Evolutionary conservation across 2,329 filamentous ascomycete species (phyloP), one percentile per base, ranked within the genome.

Genomic region (Bipolaris zeicola): DNA sequence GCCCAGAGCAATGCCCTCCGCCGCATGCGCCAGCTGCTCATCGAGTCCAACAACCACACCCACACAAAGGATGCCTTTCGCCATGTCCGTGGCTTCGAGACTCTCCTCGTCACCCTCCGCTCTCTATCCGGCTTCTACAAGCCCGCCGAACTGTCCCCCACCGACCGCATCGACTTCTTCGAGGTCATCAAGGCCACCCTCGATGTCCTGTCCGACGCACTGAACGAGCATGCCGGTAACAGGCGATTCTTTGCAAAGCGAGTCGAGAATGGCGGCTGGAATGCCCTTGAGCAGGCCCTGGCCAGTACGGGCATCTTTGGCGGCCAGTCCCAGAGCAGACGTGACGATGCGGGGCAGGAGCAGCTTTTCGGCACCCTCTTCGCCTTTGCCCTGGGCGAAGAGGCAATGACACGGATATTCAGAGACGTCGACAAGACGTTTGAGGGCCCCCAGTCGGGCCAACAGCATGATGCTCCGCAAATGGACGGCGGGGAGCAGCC

Each of bases 331-430:
- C 60, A 68, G 22, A 72, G 61, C 55, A 68, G 55, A 37, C 70
- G 66, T 28, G 73, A 78, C 58, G 68, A 76, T 62, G 69, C 69
- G 11, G 75, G 72, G 36, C 72, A 75, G 42, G 90, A 96, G 65
- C 89, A 93, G 74, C 82, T 96, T 3, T 96, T 96, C 76, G 92
- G 92, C 26, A 88, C 89, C 65, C 83, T 97, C 7, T 82, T 96
- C 47, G 86, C 90, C 5, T 94, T 96, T 77, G 88, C 89, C 1
- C 77, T 96, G 48, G 89, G 92, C 52, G 89, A 96, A 72, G 87
- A 92, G 69, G 85, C 87, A 42, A 81, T 94, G 57, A 86, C 89
- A 50, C 80, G 85, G 52, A 80, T 95, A 46, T 95, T 91, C 71
- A 76, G 71, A 13, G 66, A 76, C 55, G 69, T 77, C 14, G 71